phyloP scores from a whole-genome alignment of 805 yeast genomes.

The Lachancea mirantina region DNA sequence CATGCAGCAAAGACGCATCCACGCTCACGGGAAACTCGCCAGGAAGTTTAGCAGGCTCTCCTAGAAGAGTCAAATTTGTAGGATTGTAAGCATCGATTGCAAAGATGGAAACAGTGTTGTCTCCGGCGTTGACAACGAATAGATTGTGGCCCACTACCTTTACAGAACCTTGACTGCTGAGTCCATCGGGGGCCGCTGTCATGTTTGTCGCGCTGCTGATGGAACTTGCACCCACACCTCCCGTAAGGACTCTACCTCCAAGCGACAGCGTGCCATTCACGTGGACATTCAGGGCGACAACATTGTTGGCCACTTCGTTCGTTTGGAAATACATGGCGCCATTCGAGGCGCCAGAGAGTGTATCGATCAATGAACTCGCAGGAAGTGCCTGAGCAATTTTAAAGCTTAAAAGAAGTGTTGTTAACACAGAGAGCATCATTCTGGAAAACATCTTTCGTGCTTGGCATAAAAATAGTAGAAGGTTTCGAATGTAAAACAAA shows the following conservation, averaged over 20 bases:
- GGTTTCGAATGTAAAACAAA: too few species aligned
- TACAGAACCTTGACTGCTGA: slow-evolving; percentile 10
- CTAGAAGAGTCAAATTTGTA: slow-evolving; percentile 7
- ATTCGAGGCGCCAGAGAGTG: too few species aligned
- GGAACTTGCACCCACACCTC: slow-evolving; percentile 9
- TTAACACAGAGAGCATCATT: too few species aligned
- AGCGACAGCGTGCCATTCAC: slow-evolving; percentile 7
- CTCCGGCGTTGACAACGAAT: slow-evolving; percentile 9
- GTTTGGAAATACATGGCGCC: slow-evolving; percentile 8
- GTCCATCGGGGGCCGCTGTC: slow-evolving; percentile 9
- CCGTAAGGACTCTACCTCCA: slow-evolving; percentile 4
- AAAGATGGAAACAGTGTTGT: slow-evolving; percentile 9
- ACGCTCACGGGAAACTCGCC: slow-evolving; percentile 9
- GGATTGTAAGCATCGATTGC: slow-evolving; percentile 7
- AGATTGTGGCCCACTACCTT: slow-evolving; percentile 7
- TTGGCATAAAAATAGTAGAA: too few species aligned
- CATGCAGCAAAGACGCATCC: slow-evolving; percentile 7
- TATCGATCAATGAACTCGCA: too few species aligned
- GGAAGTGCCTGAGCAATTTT: too few species aligned
- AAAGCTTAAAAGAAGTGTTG: too few species aligned
- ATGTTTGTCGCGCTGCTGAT: slow-evolving; percentile 8
- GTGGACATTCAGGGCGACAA: slow-evolving; percentile 4
- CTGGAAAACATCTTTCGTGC: too few species aligned
- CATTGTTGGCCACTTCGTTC: slow-evolving; percentile 4
- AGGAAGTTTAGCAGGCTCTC: slow-evolving; percentile 4